Base-by-base conservation (phyloP, 352 stramenopile genomes). In the Plasmopara muralis region DNA sequence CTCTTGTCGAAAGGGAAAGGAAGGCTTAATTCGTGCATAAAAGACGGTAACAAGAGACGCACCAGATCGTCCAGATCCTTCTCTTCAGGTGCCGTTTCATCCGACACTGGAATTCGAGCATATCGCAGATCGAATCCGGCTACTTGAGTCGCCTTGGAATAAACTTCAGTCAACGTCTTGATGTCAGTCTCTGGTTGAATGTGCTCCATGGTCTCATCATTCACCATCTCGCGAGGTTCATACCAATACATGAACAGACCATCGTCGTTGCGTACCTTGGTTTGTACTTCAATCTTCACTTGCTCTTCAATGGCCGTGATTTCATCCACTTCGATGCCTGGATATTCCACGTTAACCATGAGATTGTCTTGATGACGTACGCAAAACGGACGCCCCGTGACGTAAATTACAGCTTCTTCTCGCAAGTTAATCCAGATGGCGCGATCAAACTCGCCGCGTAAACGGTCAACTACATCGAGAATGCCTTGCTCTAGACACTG, bases 361-460 rank as follows among this genome's bases (percentile, higher is more conserved):
- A 94, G 51, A 53, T 92, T 75, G 29, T 88, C 73, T 9, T 70
- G 64, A 40, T 92, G 77, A 4, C 87, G 87, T 41, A 95, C 72
- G 43, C 88, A 87, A 53, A 91, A 96, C 5, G 87, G 87, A 43
- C 79, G 73, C 5, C 84, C 85, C 37, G 64, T 75, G 12, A 95
- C 87, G 60, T 95, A 96, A n/a, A 96, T 75, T 9, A 96, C 74
- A n/a, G 85, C 85, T 66, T 96, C 87, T 62, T 95, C 85, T 4
- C 87, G 81, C 43, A 96, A 60, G 43, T 96, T 96, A 59, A 94
- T 91, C 85, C 86, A 96, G 18, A 95, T 90, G 7, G 76, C 80
- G 20, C 74, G 77, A 34, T 83, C 78, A 31, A 83, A 85, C 15
- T 78, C 64, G 3, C 53, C 53, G 20, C 70, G 61, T 44, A 90